Evolutionary conservation across 768 basidiomycete species (phyloP), one percentile per base, ranked within the genome.

Genomic region (Amanita rimosa): DNA sequence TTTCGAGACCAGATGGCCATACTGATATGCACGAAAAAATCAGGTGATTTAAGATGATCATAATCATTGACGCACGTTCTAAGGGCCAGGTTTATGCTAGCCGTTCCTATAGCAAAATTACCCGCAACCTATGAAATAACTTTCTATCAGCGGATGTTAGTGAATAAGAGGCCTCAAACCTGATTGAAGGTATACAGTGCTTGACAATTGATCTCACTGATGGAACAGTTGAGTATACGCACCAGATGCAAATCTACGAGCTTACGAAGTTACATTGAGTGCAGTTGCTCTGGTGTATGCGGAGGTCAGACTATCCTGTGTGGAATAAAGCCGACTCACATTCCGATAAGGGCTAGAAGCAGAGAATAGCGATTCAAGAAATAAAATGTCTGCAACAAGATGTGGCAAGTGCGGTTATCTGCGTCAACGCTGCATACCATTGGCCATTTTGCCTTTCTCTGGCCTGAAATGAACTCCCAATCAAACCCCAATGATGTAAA

Each of bases 1-100:
- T 66, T 71, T 52, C 81, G 74, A 0, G 74, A 75, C 81, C 83
- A 85, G 1, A 85, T 78, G 0, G 83, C 83, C 57, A 85, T 80
- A 5, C 83, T 85, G 50, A n/a, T 2, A 46, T 27, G 36, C 42
- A n/a, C n/a, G n/a, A n/a, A n/a, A n/a, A 9, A 29, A 38, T 40
- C 17, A 10, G 11, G 24, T 34, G 22, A 17, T 19, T 6, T 39
- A 42, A 10, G 47, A 26, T 14, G 22, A 39, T 36, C 6, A 17
- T 35, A 9, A 7, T 27, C 14, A 36, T 16, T 9, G 0, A 65
- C 77, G 54, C 59, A 83, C 81, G 83, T 84, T 61, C 82, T 66
- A 34, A 85, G 63, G 1, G 78, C 80, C 8, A 85, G 70, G 57
- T 85, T 85, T 50, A 85, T 75, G 58, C 80, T 83, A 10, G 83